Evolutionary conservation across 495 filamentous ascomycete species (phyloP).

Genomic region (Poronia punctata): DNA sequence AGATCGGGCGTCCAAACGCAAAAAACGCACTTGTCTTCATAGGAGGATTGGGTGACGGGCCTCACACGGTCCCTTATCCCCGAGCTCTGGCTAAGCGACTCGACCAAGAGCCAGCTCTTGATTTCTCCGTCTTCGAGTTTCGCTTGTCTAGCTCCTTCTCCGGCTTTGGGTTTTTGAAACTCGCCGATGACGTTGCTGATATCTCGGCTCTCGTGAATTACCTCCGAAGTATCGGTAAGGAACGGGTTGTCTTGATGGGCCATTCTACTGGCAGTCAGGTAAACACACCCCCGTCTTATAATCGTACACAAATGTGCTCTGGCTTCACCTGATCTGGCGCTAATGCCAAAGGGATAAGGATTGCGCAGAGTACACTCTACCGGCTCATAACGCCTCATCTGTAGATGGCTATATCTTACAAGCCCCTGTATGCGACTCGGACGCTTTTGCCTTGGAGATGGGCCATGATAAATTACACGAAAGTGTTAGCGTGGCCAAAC

Average conservation of each 20-base stretch:
- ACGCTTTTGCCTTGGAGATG: slow-evolving; percentile 44
- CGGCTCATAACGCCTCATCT: slow-evolving; percentile 29
- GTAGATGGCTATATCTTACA: slow-evolving; percentile 82
- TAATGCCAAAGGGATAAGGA: slow-evolving; percentile 37
- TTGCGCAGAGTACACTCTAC: slow-evolving; percentile 60
- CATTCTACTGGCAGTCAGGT: slow-evolving; percentile 76
- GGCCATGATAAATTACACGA: slow-evolving; percentile 39
- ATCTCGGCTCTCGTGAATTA: slow-evolving; percentile 65
- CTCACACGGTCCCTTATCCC: slow-evolving; percentile 58
- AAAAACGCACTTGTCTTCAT: slow-evolving; percentile 74
- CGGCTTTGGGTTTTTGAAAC: slow-evolving; percentile 64
- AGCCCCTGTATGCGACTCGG: slow-evolving; percentile 72
- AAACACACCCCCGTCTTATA: no score
- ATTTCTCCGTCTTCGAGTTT: slow-evolving; percentile 38
- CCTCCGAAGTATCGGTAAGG: slow-evolving; percentile 41
- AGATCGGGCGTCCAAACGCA: slow-evolving; percentile 25
- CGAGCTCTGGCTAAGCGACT: slow-evolving; percentile 59
- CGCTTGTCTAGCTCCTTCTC: slow-evolving; percentile 49
- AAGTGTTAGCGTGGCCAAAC: slow-evolving; percentile 46
- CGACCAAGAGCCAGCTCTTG: slow-evolving; percentile 36
- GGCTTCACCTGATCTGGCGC: background rate
- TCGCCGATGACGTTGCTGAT: slow-evolving; percentile 67
- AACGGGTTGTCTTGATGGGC: slow-evolving; percentile 78
- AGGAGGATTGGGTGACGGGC: slow-evolving; percentile 75
- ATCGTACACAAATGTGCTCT: no score